Percentiles rank a stretch among this genome's conserved stretches.
Conservation (phyloP, 306 rosid species). For the Coriaria nepalensis region DNA sequence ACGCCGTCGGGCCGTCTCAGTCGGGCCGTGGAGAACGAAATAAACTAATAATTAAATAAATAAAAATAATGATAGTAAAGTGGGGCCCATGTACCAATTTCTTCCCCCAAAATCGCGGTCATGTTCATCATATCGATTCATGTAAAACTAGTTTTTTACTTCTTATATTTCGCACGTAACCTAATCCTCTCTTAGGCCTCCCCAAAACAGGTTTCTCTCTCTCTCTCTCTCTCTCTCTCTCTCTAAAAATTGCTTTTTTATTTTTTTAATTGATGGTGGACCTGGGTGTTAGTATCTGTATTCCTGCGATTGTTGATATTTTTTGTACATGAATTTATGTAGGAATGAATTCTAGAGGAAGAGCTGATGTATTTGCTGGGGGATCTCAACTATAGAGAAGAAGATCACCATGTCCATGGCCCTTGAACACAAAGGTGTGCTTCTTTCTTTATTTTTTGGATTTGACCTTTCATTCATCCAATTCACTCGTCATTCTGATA, state of each 20-base stretch:
- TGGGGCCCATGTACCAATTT: no score
- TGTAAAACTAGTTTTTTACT: no score
- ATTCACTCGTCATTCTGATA: constrained; percentile 13
- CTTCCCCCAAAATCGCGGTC: no score
- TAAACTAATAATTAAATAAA: no score
- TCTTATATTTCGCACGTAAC: no score
- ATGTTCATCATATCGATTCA: no score
- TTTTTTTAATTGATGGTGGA: constrained; percentile 9
- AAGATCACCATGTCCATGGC: constrained; percentile 89
- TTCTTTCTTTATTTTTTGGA: neutral
- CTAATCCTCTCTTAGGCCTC: no score
- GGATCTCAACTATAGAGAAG: constrained; percentile 50
- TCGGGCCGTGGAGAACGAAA: no score
- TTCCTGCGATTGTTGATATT: neutral
- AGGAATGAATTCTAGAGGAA: constrained; percentile 36
- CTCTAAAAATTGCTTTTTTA: neutral
- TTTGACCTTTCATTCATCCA: neutral
- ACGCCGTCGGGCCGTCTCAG: no score
- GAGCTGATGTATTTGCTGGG: constrained; percentile 81
- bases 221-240: constrained; percentile 12
- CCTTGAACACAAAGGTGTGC: constrained; percentile 66
- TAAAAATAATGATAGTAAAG: no score
- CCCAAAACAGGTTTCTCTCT: neutral
- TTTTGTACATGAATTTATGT: constrained; percentile 1
- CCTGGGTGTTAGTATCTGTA: neutral